phyloP scores from a whole-genome alignment of 306 rosid species.

The Echinosophora koreensis region DNA sequence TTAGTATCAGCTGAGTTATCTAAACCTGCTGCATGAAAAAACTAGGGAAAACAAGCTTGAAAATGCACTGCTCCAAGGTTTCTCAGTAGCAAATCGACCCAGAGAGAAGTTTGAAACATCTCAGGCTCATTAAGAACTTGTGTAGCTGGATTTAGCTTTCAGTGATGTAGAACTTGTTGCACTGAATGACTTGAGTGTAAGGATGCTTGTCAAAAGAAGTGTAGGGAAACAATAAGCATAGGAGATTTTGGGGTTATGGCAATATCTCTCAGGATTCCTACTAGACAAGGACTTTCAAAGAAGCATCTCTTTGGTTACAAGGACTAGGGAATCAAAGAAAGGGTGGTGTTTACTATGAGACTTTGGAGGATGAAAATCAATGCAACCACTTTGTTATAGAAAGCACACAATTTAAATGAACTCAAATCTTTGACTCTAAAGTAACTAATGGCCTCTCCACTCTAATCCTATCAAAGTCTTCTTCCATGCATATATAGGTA shows the following conservation, averaged over 20 bases:
- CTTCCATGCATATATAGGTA: not conserved
- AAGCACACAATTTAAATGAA: not conserved
- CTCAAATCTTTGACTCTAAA: constrained; percentile 31
- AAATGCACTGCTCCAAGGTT: constrained; percentile 28
- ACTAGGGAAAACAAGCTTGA: constrained; percentile 44
- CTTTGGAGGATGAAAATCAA: constrained; percentile 28
- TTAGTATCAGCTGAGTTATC: constrained; percentile 34
- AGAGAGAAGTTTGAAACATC: constrained; percentile 53
- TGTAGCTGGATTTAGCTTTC: constrained; percentile 39
- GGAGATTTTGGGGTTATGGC: constrained; percentile 39
- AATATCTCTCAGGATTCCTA: constrained; percentile 52
- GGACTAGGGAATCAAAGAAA: constrained; percentile 40
- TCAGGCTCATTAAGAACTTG: constrained; percentile 36
- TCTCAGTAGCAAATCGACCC: constrained; percentile 51
- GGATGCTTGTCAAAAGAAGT: constrained; percentile 7
- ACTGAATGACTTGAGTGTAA: constrained; percentile 20
- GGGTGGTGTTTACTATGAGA: constrained; percentile 45
- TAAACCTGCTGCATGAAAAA: constrained; percentile 44
- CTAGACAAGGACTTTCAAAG: constrained; percentile 45
- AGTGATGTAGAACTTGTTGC: constrained; percentile 26
- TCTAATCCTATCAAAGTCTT: constrained; percentile 36
- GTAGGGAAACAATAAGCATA: constrained; percentile 34
- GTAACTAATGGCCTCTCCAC: constrained; percentile 26
- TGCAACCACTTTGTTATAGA: constrained; percentile 12
- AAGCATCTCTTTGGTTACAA: constrained; percentile 53